A percentile compares a stretch with the other conserved stretches of the same genome.
phyloP scores from a whole-genome alignment of 2,329 filamentous ascomycete genomes.

The Epichloe uncinata region DNA sequence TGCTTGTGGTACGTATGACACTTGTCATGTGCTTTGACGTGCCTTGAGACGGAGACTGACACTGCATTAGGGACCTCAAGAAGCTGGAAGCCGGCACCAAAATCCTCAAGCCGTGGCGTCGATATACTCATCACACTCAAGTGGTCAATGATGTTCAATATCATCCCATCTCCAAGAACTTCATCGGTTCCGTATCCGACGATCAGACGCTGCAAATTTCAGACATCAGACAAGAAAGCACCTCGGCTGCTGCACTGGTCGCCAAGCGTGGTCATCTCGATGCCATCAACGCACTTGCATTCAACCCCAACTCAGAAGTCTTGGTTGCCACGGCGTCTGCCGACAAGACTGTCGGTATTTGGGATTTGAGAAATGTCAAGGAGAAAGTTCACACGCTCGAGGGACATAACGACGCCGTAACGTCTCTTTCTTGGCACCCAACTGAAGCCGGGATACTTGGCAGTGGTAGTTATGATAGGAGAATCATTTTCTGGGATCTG shows the following conservation, averaged over 20 bases:
- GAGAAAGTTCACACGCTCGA: constrained; percentile 82
- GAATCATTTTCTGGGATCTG: constrained; percentile 94
- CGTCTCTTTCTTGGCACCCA: constrained; percentile 89
- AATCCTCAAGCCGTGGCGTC: constrained; percentile 55
- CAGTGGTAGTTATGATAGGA: constrained; percentile 82
- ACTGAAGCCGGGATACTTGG: constrained; percentile 78
- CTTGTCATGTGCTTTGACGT: neutral
- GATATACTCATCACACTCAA: constrained; percentile 76
- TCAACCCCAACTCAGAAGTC: constrained; percentile 84
- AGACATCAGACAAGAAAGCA: constrained; percentile 60
- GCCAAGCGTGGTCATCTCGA: constrained; percentile 69
- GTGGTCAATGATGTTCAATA: constrained; percentile 97
- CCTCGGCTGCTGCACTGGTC: constrained; percentile 53
- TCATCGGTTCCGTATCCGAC: constrained; percentile 89
- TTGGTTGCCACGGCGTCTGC: constrained; percentile 86
- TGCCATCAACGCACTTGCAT: constrained; percentile 90
- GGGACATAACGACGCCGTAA: constrained; percentile 79
- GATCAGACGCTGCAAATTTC: constrained; percentile 88
- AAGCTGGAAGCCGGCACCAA: constrained; percentile 58
- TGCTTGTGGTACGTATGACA: constrained; percentile 58
- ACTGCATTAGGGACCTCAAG: constrained; percentile 57
- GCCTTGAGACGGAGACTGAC: neutral
- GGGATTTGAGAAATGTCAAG: constrained; percentile 87
- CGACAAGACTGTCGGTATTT: constrained; percentile 88
- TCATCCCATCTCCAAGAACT: constrained; percentile 70